A percentile compares a stretch with the other conserved stretches of the same genome.
Evolutionary conservation across 768 basidiomycete species (phyloP).

Genomic region (Filobasidium floriforme): DNA sequence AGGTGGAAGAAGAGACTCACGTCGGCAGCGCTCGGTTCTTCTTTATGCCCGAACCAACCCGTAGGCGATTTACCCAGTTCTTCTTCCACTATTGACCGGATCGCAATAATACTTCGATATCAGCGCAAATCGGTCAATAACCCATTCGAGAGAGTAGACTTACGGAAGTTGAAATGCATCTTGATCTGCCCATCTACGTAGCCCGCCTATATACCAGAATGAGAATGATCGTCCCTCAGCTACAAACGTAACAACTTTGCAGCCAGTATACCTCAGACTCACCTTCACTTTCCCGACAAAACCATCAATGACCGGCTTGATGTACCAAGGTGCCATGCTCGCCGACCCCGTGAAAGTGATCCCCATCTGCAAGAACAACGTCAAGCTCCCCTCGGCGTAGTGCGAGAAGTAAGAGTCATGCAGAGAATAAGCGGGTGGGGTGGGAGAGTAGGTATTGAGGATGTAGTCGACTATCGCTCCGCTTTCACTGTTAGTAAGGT

Average conservation of each 20-base stretch:
- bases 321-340: constrained; percentile 19
- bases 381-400: constrained; percentile 36
- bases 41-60: constrained; percentile 34
- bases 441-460: constrained; percentile 16
- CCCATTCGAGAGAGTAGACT: background rate
- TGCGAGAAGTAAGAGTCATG: constrained; percentile 31
- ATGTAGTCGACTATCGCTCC: constrained; percentile 21
- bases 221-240: too few relatives aligned
- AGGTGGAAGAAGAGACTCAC: constrained; percentile 19
- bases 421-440: constrained; percentile 10
- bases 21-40: constrained; percentile 37
- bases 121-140: background rate
- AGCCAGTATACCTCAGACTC: too few relatives aligned
- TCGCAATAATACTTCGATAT: background rate
- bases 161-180: constrained; percentile 8
- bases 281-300: constrained; percentile 21
- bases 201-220: background rate
- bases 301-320: constrained; percentile 19
- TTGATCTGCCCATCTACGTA: constrained; percentile 16
- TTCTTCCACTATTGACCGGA: constrained; percentile 29
- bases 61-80: constrained; percentile 27
- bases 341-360: constrained; percentile 21
- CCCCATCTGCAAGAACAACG: constrained; percentile 34
- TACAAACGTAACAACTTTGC: too few relatives aligned
- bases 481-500: constrained; percentile 12